Evolutionary conservation across 495 filamentous ascomycete species (phyloP).

Genomic region (Lasiosphaeris hirsuta): DNA sequence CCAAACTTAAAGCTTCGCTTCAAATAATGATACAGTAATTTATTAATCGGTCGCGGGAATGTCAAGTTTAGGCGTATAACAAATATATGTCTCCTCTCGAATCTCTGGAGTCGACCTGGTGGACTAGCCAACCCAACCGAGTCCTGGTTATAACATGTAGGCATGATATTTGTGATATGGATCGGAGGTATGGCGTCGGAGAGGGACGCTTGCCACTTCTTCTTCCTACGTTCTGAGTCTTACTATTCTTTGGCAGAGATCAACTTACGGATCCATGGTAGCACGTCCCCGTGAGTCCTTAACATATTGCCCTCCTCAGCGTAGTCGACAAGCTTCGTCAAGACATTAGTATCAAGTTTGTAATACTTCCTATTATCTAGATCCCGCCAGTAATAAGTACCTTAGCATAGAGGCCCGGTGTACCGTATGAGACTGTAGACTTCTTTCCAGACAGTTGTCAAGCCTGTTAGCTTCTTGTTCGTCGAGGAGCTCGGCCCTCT

Average conservation of each 20-base stretch:
- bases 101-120: not conserved
- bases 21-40: constrained; percentile 4
- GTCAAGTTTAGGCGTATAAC: not conserved
- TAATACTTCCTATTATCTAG: constrained; percentile 32
- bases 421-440: constrained; percentile 34
- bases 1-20: not conserved
- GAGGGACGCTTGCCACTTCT: constrained; percentile 2
- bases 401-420: constrained; percentile 21
- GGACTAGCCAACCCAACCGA: no score
- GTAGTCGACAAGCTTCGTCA: constrained; percentile 26
- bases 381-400: constrained; percentile 34
- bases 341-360: constrained; percentile 28
- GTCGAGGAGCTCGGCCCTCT: constrained; percentile 24
- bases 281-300: constrained; percentile 28
- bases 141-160: constrained; percentile 7
- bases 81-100: not conserved
- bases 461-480: constrained; percentile 27
- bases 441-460: constrained; percentile 25
- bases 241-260: constrained; percentile 33
- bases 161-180: constrained; percentile 12
- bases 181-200: constrained; percentile 5
- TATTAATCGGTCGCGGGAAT: not conserved
- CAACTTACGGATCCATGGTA: constrained; percentile 20
- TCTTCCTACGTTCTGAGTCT: constrained; percentile 22
- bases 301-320: constrained; percentile 24